These are phyloP conservation scores for Solanum infundibuliforme DNA, from an alignment of 257 asterid species.

Conservation along the genomic window DNA sequence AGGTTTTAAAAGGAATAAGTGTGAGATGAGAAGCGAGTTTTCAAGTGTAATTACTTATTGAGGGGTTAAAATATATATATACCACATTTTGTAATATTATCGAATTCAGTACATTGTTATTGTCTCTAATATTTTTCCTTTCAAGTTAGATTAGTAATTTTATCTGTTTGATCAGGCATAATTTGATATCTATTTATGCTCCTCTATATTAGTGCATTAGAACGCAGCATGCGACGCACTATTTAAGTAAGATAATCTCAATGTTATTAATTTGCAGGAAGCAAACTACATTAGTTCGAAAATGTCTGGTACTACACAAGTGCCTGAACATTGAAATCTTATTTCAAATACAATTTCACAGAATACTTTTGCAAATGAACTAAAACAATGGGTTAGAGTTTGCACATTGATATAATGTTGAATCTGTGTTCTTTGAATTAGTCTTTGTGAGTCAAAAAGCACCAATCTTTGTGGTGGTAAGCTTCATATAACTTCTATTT, in stretches of 20 bases:
- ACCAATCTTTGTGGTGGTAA: background rate
- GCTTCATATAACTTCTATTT: background rate
- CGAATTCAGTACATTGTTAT: background rate
- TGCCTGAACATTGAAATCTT: background rate
- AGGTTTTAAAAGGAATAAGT: background rate
- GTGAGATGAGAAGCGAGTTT: background rate
- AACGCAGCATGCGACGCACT: background rate
- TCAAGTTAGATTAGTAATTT: background rate
- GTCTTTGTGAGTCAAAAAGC: background rate
- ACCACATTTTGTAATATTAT: background rate
- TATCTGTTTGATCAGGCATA: background rate
- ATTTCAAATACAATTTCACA: background rate
- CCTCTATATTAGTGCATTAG: background rate
- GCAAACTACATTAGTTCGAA: background rate
- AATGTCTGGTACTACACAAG: background rate
- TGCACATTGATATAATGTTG: background rate
- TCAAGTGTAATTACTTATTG: background rate
- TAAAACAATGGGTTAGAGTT: background rate
- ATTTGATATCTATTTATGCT: background rate
- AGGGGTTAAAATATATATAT: background rate
- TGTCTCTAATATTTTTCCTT: background rate
- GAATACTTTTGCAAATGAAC: background rate
- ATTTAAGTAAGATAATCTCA: background rate
- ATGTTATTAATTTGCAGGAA: background rate
- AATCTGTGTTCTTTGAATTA: background rate